phyloP scores from a whole-genome alignment of 768 basidiomycete genomes.

The Gelatoporia subvermispora region DNA sequence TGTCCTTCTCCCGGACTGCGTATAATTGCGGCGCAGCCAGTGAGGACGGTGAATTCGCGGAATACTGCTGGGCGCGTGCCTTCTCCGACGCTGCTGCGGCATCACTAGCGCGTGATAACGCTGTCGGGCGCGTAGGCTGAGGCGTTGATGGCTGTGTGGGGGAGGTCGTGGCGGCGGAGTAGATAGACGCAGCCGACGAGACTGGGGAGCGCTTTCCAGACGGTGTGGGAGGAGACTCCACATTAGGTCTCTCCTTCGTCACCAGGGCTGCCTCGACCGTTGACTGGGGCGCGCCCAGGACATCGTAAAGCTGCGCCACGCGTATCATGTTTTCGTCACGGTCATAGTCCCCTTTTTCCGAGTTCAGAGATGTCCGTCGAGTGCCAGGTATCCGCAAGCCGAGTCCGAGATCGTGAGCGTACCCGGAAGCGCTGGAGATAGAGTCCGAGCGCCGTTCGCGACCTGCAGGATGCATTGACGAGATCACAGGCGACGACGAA shows the following conservation, averaged over 20 bases:
- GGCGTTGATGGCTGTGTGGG: conserved; percentile 8
- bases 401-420: conserved; percentile 5
- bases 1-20: background rate
- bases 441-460: conserved; percentile 13
- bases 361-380: background rate
- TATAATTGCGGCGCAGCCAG: background rate
- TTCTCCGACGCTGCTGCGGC: conserved; percentile 14
- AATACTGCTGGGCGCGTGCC: conserved; percentile 11
- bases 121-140: conserved; percentile 1
- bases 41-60: conserved; percentile 4
- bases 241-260: conserved; percentile 5
- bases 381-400: conserved; percentile 7
- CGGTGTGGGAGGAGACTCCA: background rate
- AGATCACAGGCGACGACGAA: conserved; percentile 19
- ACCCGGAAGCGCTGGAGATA: conserved; percentile 4
- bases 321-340: conserved; percentile 7
- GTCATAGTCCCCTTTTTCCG: conserved; percentile 3
- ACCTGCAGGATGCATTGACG: conserved; percentile 8
- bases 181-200: conserved; percentile 11
- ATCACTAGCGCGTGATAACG: conserved; percentile 10
- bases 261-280: background rate
- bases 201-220: conserved; percentile 7
- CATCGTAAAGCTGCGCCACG: conserved; percentile 13
- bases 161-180: conserved; percentile 8
- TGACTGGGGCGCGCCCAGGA: conserved; percentile 8